A percentile compares a stretch with the other conserved stretches of the same genome.
Evolutionary conservation across 176 grass and related monocot genomes (phyloP).

Genomic region (Metroxylon sagu): DNA sequence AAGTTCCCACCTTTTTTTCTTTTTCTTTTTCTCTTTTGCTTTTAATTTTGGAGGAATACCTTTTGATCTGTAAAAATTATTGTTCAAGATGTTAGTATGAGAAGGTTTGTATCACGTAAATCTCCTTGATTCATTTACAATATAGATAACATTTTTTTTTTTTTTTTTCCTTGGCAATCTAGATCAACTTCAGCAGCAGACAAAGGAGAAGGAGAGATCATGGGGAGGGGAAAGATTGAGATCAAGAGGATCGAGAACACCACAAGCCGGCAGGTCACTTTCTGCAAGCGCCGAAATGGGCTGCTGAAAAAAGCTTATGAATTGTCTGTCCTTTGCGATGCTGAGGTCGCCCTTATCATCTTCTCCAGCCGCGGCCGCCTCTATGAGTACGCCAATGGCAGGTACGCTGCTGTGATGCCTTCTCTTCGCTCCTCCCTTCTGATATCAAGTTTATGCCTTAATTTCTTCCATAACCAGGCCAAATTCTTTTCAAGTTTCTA

Average conservation of each 20-base stretch:
- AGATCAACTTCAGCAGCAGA: not conserved
- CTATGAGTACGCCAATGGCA: conserved; percentile 45
- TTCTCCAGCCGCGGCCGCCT: conserved; percentile 46
- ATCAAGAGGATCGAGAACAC: conserved; percentile 54
- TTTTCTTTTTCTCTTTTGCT: no score
- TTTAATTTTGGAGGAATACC: no score
- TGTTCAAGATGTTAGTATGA: no score
- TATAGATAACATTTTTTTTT: no score
- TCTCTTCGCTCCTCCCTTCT: not conserved
- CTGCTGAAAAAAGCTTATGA: conserved; percentile 50
- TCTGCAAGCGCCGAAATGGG: conserved; percentile 49
- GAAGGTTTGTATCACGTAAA: no score
- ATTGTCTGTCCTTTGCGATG: conserved; percentile 39
- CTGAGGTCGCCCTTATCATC: conserved; percentile 40
- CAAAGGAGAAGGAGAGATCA: not conserved
- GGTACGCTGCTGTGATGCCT: conserved; percentile 2
- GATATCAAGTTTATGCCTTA: not conserved
- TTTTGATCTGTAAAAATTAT: no score
- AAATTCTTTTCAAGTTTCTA: no score
- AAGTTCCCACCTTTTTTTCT: no score
- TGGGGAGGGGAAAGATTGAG: conserved; percentile 59
- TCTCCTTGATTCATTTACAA: no score
- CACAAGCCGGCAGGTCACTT: conserved; percentile 46
- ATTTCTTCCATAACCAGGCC: no score
- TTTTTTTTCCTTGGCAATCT: no score